Evolutionary conservation across 169 alveolate genomes (phyloP).

Genomic region (Cryptosporidium canis): DNA sequence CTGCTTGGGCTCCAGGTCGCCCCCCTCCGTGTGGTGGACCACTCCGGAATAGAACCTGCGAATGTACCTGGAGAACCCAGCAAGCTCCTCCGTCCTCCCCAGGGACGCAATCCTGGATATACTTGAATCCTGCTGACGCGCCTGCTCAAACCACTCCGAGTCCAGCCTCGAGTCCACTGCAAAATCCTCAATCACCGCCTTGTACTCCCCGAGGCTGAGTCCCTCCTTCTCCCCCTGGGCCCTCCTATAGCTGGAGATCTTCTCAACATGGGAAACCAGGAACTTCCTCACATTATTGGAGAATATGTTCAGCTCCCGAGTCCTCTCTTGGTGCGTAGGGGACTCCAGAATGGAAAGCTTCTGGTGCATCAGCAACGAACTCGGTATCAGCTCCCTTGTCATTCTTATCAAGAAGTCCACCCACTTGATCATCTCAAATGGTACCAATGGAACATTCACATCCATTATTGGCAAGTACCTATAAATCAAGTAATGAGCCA

Average conservation of each 20-base stretch:
- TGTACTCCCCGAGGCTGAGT: slow-evolving; percentile 32
- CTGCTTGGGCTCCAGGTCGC: neutral
- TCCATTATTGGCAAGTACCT: slow-evolving; percentile 31
- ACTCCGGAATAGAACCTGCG: slow-evolving; percentile 38
- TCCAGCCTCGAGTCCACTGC: neutral
- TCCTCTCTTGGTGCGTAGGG: slow-evolving; percentile 76
- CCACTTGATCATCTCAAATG: slow-evolving; percentile 86
- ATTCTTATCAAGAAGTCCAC: slow-evolving; percentile 75
- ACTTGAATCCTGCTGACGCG: neutral
- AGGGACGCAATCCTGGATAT: slow-evolving; percentile 10
- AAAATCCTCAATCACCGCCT: slow-evolving; percentile 20
- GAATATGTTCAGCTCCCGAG: slow-evolving; percentile 70
- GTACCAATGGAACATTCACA: slow-evolving; percentile 83
- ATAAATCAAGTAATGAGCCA: slow-evolving; percentile 31
- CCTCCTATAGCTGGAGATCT: slow-evolving; percentile 66
- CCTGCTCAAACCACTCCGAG: slow-evolving; percentile 18
- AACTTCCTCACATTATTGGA: slow-evolving; percentile 72
- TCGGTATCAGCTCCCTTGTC: slow-evolving; percentile 72
- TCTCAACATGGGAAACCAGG: slow-evolving; percentile 27
- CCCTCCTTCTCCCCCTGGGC: slow-evolving; percentile 70
- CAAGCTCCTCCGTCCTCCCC: neutral
- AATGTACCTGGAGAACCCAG: slow-evolving; percentile 11
- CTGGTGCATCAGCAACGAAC: slow-evolving; percentile 69
- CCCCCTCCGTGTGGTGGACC: neutral
- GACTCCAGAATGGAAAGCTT: slow-evolving; percentile 67